These are phyloP conservation scores for Penicillium waksmanii DNA, from an alignment of 495 filamentous ascomycete genomes.

Conservation along the genomic window DNA sequence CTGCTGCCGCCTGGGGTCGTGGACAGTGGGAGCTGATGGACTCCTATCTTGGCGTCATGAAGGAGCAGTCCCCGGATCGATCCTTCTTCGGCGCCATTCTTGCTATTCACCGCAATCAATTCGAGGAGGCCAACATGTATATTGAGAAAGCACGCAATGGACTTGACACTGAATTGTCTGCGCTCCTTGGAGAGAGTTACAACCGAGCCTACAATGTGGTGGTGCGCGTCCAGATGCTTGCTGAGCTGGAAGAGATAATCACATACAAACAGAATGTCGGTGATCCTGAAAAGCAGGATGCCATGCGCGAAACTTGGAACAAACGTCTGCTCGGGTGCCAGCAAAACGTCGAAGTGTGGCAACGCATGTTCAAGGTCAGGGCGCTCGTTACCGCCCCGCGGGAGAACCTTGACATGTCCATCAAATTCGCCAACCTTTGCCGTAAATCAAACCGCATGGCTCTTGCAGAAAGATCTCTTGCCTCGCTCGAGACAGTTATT, in stretches of 20 bases:
- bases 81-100: constrained; percentile 98
- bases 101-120: constrained; percentile 91
- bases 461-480: constrained; percentile 94
- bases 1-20: constrained; percentile 96
- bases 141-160: constrained; percentile 92
- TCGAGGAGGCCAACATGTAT: constrained; percentile 79
- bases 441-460: constrained; percentile 93
- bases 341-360: constrained; percentile 97
- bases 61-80: constrained; percentile 84
- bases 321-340: constrained; percentile 92
- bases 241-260: constrained; percentile 97
- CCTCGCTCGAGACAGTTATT: constrained; percentile 69
- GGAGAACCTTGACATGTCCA: constrained; percentile 98
- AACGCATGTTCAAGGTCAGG: constrained; percentile 93
- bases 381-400: constrained; percentile 86
- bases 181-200: constrained; percentile 93
- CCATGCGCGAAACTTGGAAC: constrained; percentile 93
- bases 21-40: constrained; percentile 98
- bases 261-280: constrained; percentile 87
- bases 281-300: constrained; percentile 80
- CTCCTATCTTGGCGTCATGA: constrained; percentile 93
- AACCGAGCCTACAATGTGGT: constrained; percentile 95
- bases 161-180: constrained; percentile 91
- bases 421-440: constrained; percentile 98
- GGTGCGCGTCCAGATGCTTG: constrained; percentile 97